phyloP scores from a whole-genome alignment of 371 early-diverging fungal species.

The Apophysomyces ossiformis region DNA sequence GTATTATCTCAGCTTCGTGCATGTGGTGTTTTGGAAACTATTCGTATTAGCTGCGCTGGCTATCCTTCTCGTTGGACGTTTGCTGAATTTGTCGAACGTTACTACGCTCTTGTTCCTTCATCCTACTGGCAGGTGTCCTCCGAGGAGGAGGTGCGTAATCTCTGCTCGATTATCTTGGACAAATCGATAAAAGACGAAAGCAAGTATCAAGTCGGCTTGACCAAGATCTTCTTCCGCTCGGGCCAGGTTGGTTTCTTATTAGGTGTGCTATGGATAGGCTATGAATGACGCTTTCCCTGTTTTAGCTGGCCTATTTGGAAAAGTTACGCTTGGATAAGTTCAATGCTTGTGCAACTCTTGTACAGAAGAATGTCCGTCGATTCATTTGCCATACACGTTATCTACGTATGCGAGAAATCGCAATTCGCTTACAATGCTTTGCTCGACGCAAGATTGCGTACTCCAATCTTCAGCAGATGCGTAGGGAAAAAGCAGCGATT shows the following conservation, averaged over 20 bases:
- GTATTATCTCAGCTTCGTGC: slow-evolving; percentile 96
- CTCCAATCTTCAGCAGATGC: slow-evolving; percentile 49
- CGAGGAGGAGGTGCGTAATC: slow-evolving; percentile 50
- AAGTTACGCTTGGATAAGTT: slow-evolving; percentile 82
- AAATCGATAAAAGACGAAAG: slow-evolving; percentile 71
- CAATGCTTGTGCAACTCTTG: slow-evolving; percentile 77
- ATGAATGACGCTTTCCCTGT: background rate
- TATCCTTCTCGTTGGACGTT: slow-evolving; percentile 97
- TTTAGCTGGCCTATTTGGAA: slow-evolving; percentile 86
- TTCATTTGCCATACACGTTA: slow-evolving; percentile 73
- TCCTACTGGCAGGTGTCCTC: slow-evolving; percentile 56
- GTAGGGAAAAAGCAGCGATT: slow-evolving; percentile 75
- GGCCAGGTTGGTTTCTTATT: slow-evolving; percentile 55
- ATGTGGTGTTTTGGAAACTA: slow-evolving; percentile 99
- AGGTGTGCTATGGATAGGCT: no score
- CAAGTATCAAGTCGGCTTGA: slow-evolving; percentile 92
- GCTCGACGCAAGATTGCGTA: slow-evolving; percentile 67
- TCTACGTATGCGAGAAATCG: slow-evolving; percentile 56
- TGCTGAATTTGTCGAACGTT: slow-evolving; percentile 93
- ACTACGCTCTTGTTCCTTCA: slow-evolving; percentile 84
- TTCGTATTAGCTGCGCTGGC: slow-evolving; percentile 98
- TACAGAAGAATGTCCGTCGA: slow-evolving; percentile 89
- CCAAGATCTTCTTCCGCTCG: slow-evolving; percentile 98
- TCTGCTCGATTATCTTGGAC: slow-evolving; percentile 68
- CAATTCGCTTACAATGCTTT: slow-evolving; percentile 61